These are phyloP conservation scores for Thraustotheca clavata DNA, from an alignment of 352 stramenopile genomes.

Conservation along the genomic window DNA sequence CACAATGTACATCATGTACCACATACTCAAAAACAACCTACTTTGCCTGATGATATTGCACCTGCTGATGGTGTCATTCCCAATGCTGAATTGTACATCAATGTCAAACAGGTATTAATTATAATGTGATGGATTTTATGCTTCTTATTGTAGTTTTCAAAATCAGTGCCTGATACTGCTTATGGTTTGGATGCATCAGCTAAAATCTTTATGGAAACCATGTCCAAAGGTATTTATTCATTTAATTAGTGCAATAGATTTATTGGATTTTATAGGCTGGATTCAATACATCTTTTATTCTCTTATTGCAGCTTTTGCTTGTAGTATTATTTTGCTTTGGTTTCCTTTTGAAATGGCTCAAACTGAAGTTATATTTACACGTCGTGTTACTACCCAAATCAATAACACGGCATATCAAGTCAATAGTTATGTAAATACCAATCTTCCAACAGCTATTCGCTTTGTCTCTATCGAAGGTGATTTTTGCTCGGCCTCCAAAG, in stretches of 20 bases:
- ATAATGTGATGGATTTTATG: background rate
- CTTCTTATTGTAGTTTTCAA: constrained; percentile 5
- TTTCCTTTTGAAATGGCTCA: constrained; percentile 12
- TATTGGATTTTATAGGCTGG: background rate
- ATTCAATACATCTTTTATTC: constrained; percentile 15
- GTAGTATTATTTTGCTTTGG: background rate
- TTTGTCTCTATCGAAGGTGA: constrained; percentile 18
- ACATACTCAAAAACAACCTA: constrained; percentile 4
- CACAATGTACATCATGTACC: background rate
- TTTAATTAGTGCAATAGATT: background rate
- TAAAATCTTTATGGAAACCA: constrained; percentile 22
- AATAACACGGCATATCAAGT: constrained; percentile 17
- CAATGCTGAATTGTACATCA: constrained; percentile 15
- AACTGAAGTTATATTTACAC: constrained; percentile 1
- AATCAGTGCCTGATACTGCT: constrained; percentile 12
- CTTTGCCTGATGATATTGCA: background rate
- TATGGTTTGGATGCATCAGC: constrained; percentile 9
- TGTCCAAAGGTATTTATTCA: constrained; percentile 2
- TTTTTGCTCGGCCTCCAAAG: constrained; percentile 11
- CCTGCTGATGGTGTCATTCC: background rate
- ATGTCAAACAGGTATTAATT: background rate
- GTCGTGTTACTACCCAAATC: background rate
- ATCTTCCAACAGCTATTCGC: constrained; percentile 6
- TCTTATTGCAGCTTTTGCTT: background rate
- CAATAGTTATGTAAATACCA: background rate